These are phyloP conservation scores for Lachnellula subtilissima DNA, from an alignment of 2,329 filamentous ascomycete genomes.

Conservation along the genomic window DNA sequence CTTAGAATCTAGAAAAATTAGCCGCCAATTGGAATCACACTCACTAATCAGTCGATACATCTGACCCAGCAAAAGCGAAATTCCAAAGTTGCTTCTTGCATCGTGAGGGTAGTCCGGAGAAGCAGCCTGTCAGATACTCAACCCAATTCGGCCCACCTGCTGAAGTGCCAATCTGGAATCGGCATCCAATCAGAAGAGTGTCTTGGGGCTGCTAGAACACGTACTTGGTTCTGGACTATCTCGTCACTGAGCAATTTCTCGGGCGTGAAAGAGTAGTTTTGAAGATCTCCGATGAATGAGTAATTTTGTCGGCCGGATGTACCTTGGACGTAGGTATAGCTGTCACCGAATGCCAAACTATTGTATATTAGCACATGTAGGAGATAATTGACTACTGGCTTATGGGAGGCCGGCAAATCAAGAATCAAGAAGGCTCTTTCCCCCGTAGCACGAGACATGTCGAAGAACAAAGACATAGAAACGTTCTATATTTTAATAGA, in stretches of 20 bases:
- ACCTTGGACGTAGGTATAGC: conserved; percentile 50
- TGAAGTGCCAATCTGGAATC: conserved; percentile 39
- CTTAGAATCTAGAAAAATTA: background rate
- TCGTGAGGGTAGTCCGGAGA: conserved; percentile 39
- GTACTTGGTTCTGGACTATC: conserved; percentile 47
- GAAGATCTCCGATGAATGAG: conserved; percentile 50
- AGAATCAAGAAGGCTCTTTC: background rate
- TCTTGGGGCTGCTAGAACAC: background rate
- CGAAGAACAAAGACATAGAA: background rate
- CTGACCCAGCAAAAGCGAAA: conserved; percentile 51
- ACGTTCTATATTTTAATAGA: background rate
- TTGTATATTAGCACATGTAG: background rate
- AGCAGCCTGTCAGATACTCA: conserved; percentile 48
- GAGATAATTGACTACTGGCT: too few species aligned
- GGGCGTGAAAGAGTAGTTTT: conserved; percentile 42
- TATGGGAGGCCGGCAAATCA: too few species aligned
- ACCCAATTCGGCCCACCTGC: conserved; percentile 52
- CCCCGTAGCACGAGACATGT: background rate
- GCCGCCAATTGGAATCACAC: background rate
- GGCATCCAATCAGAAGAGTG: background rate
- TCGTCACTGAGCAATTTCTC: conserved; percentile 40
- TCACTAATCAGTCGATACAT: conserved; percentile 41
- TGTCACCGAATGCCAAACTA: conserved; percentile 46
- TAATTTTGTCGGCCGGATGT: conserved; percentile 45
- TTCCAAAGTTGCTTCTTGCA: conserved; percentile 50